Evolutionary conservation across 345 rosid genomes (phyloP), one percentile per base, ranked within the genome.

Genomic region (Trapa incisa): DNA sequence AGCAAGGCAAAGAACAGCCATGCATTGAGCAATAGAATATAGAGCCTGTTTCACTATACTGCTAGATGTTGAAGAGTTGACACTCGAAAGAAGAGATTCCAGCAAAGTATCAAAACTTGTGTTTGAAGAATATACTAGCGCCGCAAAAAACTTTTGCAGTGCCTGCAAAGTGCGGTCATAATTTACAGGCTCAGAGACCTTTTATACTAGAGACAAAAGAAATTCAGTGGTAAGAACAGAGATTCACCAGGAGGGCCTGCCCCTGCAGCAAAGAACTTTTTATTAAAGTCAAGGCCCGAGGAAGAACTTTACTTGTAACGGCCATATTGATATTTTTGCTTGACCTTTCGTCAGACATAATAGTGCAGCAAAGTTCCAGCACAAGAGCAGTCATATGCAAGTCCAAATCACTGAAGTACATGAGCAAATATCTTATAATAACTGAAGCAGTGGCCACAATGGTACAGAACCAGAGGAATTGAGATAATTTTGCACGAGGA

Each of bases 341-440:
- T 14, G 96, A 89, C 70, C 90, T 85, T 82, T 84, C 85, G 75
- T 87, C 98, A 68, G 89, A 82, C 98, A 95, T 95, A 72, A 95
- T 76, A 75, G 99, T 91, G 85, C 96, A 91, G 84, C 99, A 95
- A 68, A 95, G 92, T 76, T 91, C 98, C 70, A 95, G 86, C n/a
- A 96, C 96, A 83, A 95, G 99, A 73, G 99, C 98, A 33, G 98
- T 73, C 99, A 95, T 95, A 77, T 95, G 97, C 80, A 91, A 88
- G 84, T 95, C 99, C 35, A 93, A 85, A 79, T 91, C 98, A 79
- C 98, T 91, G 88, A 66, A 37, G 71, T 65, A 83, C 39, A 39
- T 54, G 71, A 60, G 74, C 70, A 35, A 52, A 71, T 75, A 15
- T 66, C 67, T 68, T 73, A 70, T 67, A 57, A 48, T 48, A 66